Conservation (phyloP, 305 asterid species). For the Solanum hybrid region DNA sequence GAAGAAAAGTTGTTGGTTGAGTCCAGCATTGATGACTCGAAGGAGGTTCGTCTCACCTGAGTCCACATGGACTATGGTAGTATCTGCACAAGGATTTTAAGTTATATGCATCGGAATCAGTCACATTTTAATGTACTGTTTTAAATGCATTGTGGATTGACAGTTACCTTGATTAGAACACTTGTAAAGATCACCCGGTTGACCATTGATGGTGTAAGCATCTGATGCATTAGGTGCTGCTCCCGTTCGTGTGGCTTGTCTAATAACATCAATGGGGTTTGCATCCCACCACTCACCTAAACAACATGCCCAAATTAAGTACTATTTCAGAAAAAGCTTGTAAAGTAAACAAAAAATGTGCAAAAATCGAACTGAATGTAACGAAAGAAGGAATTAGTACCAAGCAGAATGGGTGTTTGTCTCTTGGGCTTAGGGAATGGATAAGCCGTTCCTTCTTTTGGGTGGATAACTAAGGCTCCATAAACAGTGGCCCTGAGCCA, state of each 20-base stretch:
- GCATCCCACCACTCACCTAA: conserved; percentile 92
- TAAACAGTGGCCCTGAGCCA: conserved; percentile 78
- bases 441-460: conserved; percentile 40
- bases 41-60: conserved; percentile 60
- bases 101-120: background rate
- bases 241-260: conserved; percentile 71
- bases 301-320: conserved; percentile 8
- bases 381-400: conserved; percentile 16
- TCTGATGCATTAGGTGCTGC: conserved; percentile 70
- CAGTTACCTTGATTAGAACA: conserved; percentile 55
- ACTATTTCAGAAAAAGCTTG: background rate
- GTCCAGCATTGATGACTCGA: conserved; percentile 55
- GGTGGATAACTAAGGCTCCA: conserved; percentile 57
- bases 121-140: background rate
- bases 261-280: conserved; percentile 66
- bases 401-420: conserved; percentile 52
- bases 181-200: conserved; percentile 77
- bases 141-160: background rate
- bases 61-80: conserved; percentile 39
- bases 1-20: conserved; percentile 80
- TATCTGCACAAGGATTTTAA: conserved; percentile 27
- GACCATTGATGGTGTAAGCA: conserved; percentile 78
- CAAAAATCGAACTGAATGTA: background rate
- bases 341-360: background rate
- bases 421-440: conserved; percentile 60